A percentile compares a stretch with the other conserved stretches of the same genome.
These are phyloP conservation scores for Eucalyptus curtisii DNA, from an alignment of 345 rosid species.

Conservation along the genomic window DNA sequence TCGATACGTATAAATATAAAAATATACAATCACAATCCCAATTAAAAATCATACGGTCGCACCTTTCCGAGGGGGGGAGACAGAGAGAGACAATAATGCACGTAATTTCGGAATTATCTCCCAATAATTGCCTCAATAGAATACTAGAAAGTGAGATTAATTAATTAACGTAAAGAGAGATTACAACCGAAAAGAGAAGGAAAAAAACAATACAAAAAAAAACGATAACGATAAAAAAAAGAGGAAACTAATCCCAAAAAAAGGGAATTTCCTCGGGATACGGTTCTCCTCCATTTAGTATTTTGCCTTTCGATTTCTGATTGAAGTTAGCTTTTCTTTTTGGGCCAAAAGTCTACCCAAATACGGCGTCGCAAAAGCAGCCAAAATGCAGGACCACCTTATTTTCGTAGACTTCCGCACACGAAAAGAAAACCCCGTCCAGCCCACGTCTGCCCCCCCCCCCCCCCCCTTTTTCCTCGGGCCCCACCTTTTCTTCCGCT, in stretches of 20 bases:
- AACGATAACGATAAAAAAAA: background rate
- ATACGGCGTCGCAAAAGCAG: background rate
- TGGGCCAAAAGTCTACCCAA: slow-evolving; percentile 20
- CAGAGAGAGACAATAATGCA: background rate
- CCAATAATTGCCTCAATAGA: background rate
- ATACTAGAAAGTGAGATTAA: background rate
- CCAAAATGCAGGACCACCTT: background rate
- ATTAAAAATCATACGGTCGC: background rate
- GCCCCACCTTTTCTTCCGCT: background rate
- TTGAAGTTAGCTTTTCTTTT: background rate
- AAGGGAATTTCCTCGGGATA: background rate
- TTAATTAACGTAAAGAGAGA: background rate
- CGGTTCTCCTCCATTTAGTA: background rate
- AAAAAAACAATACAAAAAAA: background rate
- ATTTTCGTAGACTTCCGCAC: slow-evolving; percentile 25
- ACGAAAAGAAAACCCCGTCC: background rate
- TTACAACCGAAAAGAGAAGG: background rate
- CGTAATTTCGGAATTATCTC: background rate
- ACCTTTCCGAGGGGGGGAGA: background rate
- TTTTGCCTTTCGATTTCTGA: background rate
- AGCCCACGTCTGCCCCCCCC: background rate
- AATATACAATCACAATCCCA: background rate
- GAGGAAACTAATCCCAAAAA: background rate
- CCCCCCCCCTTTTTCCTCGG: background rate
- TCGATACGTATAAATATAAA: too few species aligned